Percentiles rank a stretch among this genome's conserved stretches.
These are phyloP conservation scores for Alloteropsis semialata DNA, from an alignment of 176 grass and related monocot genomes.

Conservation along the genomic window DNA sequence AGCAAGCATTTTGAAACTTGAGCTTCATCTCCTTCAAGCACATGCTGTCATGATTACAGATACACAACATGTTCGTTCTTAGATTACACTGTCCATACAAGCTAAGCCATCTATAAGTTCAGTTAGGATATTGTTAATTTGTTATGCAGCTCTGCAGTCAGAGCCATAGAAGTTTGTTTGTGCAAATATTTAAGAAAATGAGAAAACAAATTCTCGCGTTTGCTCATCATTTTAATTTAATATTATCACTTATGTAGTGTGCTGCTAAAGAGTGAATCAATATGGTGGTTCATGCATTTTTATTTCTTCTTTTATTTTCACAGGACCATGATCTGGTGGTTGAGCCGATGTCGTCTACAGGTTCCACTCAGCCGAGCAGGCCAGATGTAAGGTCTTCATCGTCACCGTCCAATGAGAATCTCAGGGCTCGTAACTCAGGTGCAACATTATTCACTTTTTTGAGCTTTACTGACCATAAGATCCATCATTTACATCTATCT, in stretches of 20 bases:
- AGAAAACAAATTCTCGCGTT: background rate
- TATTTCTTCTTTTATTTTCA: background rate
- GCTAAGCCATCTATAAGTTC: background rate
- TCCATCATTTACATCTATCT: background rate
- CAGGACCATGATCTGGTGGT: slow-evolving; percentile 78
- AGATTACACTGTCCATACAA: background rate
- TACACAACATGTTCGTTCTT: background rate
- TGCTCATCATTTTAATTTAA: background rate
- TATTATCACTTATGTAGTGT: background rate
- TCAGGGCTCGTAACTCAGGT: slow-evolving; percentile 65
- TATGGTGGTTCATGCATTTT: background rate
- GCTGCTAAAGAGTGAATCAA: background rate
- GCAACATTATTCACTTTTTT: no score
- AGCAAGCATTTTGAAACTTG: background rate
- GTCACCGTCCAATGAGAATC: slow-evolving; percentile 41
- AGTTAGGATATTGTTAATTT: background rate
- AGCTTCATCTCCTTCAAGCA: background rate
- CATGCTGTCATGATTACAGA: background rate
- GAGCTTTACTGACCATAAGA: background rate
- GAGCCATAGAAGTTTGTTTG: background rate
- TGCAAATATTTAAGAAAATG: background rate
- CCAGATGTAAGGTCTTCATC: slow-evolving; percentile 62
- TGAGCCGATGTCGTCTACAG: slow-evolving; percentile 53
- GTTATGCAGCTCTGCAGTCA: background rate
- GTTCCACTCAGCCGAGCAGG: slow-evolving; percentile 44